Percentiles rank a stretch among this genome's conserved stretches.
These are phyloP conservation scores for Scortechinia acanthostroma DNA, from an alignment of 2,329 filamentous ascomycete genomes.

Conservation along the genomic window DNA sequence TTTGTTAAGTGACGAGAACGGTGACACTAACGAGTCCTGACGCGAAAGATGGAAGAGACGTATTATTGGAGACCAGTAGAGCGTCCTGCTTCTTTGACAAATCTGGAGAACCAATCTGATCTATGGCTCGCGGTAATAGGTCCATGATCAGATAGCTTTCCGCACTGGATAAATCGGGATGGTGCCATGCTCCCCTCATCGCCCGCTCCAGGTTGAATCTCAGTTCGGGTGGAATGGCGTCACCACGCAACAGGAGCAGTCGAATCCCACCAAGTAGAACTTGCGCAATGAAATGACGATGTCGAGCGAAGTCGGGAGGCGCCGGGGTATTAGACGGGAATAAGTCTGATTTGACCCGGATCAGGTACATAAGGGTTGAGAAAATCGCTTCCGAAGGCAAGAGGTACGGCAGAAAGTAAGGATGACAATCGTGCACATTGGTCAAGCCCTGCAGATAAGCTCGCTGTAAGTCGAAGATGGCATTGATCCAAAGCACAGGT, in stretches of 20 bases:
- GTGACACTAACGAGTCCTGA: constrained; percentile 15
- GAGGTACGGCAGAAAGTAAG: constrained; percentile 16
- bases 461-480: constrained; percentile 22
- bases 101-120: constrained; percentile 9
- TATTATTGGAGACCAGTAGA: constrained; percentile 8
- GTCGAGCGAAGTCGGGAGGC: constrained; percentile 7
- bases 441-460: constrained; percentile 18
- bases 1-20: neutral
- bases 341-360: constrained; percentile 17
- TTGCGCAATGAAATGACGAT: constrained; percentile 2
- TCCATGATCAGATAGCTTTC: constrained; percentile 20
- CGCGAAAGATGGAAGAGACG: constrained; percentile 15
- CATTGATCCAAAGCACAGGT: constrained; percentile 22
- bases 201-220: constrained; percentile 16
- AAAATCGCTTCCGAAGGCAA: constrained; percentile 18
- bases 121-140: constrained; percentile 16
- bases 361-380: constrained; percentile 21
- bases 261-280: constrained; percentile 21
- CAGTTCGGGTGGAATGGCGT: constrained; percentile 12
- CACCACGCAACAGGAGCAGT: constrained; percentile 18
- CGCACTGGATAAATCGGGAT: constrained; percentile 16
- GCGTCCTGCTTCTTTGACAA: neutral
- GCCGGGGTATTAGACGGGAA: constrained; percentile 16
- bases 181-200: constrained; percentile 20
- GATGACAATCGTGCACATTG: constrained; percentile 15